Conservation (phyloP, 2,329 filamentous ascomycete genomes). For the Apiospora phragmitis region DNA sequence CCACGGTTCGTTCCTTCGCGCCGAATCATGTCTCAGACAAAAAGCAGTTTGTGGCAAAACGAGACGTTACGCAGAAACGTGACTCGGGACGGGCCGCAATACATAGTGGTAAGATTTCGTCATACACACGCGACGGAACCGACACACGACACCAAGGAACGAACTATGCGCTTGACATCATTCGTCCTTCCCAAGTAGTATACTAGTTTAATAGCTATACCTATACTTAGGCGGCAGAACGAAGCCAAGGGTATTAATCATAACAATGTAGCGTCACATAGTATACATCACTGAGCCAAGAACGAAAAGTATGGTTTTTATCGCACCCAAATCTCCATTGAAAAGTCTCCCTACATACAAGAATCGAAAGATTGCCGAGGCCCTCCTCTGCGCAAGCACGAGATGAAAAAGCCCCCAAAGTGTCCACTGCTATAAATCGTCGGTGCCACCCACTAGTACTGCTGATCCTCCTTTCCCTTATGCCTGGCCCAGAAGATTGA, state of each 20-base stretch:
- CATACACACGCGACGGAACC: background rate
- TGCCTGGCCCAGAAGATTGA: background rate
- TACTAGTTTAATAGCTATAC: background rate
- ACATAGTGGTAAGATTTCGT: background rate
- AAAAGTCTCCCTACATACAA: slow-evolving; percentile 7
- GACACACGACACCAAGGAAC: background rate
- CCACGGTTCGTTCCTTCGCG: background rate
- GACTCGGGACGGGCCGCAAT: background rate
- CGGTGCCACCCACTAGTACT: background rate
- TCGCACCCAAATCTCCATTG: slow-evolving; percentile 6
- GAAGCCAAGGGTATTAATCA: background rate
- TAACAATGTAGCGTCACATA: background rate
- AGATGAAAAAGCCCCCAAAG: background rate
- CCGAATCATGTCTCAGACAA: background rate
- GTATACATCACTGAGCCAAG: background rate
- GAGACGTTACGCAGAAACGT: background rate
- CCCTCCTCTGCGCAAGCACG: slow-evolving; percentile 1
- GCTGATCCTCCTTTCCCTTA: background rate
- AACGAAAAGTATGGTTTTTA: background rate
- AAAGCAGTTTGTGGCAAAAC: background rate
- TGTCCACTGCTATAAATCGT: background rate
- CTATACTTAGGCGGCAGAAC: no score
- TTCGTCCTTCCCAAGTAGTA: background rate
- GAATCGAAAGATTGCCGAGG: background rate
- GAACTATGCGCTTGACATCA: background rate